Conservation (phyloP, 2,329 filamentous ascomycete species). For the Fusarium dimerum region DNA sequence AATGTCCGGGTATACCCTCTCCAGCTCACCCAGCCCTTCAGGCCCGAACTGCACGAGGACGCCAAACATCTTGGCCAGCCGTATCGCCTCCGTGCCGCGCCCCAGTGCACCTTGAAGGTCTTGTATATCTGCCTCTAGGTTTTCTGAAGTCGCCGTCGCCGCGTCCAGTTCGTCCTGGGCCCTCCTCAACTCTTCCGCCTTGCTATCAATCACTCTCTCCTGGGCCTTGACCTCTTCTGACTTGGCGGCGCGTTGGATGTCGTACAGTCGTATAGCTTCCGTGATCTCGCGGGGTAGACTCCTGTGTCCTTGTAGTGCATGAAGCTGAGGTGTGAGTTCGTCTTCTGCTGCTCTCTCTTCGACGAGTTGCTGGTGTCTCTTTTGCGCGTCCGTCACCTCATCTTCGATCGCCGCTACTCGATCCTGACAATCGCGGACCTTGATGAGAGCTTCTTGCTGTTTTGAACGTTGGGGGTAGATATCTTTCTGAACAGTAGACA, state of each 20-base stretch:
- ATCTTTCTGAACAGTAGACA: conserved; percentile 26
- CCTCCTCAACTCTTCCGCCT: conserved; percentile 19
- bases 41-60: conserved; percentile 29
- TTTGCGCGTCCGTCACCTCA: conserved; percentile 20
- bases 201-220: conserved; percentile 20
- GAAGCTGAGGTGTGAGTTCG: conserved; percentile 27
- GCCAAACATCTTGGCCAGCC: conserved; percentile 29
- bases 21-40: conserved; percentile 27
- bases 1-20: conserved; percentile 33
- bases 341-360: conserved; percentile 28
- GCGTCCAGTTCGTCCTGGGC: conserved; percentile 19
- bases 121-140: conserved; percentile 26
- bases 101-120: conserved; percentile 24
- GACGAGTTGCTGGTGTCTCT: conserved; percentile 18
- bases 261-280: conserved; percentile 28
- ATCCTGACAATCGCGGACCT: conserved; percentile 21
- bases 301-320: conserved; percentile 30
- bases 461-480: conserved; percentile 30
- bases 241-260: conserved; percentile 26
- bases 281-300: conserved; percentile 30
- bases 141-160: conserved; percentile 18
- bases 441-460: conserved; percentile 26
- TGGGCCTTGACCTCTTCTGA: conserved; percentile 29
- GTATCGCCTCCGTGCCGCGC: conserved; percentile 25
- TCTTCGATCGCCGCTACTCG: conserved; percentile 21